Base-by-base conservation (phyloP, 805 yeast species). In the Candida coquimbonensis region DNA sequence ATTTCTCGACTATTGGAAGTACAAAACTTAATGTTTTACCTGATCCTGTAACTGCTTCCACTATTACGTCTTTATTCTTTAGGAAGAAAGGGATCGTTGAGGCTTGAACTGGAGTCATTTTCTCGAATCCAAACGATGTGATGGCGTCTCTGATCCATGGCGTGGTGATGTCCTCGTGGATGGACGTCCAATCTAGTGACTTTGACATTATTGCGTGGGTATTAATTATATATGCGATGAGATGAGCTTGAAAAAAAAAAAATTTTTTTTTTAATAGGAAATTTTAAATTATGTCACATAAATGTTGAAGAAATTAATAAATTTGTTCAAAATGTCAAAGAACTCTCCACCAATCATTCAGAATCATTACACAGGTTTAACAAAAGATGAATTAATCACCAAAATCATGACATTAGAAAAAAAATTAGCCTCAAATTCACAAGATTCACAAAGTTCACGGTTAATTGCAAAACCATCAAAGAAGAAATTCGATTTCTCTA, bases 81-180 rank as follows among this genome's bases (percentile, higher is more conserved):
- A 83, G 65, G 52, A 93, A 77, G 49, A 90, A 67, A 0, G 99
- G 99, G 42, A 93, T 85, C 0, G 95, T 82, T 0, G 97, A 79
- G 0, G 99, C 98, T 61, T 93, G 99, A 0, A 93, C 99, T 0
- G 99, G 96, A 0, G 99, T 93, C 96, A 91, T 88, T 12, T 77
- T 62, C 3, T 77, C 75, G 60, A 76, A 90, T 2, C 95, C 96
- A 49, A 83, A 60, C 1, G 90, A 77, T n/a, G 68, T 64, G 12
- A 90, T 72, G 3, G 96, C 93, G 2, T 80, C 59, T 43, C 55
- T 58, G 48, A 87, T 62, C 95, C 95, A 87, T 9, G 87, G 83
- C 35, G 77, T 29, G 13, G 31, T 77, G 31, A 87, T 61, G 7
- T 71, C 63, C 42, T 69, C 73, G 16, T 73, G 59, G 33, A 83